phyloP scores from a whole-genome alignment of 441 rosid species.

The Hura crepitans region DNA sequence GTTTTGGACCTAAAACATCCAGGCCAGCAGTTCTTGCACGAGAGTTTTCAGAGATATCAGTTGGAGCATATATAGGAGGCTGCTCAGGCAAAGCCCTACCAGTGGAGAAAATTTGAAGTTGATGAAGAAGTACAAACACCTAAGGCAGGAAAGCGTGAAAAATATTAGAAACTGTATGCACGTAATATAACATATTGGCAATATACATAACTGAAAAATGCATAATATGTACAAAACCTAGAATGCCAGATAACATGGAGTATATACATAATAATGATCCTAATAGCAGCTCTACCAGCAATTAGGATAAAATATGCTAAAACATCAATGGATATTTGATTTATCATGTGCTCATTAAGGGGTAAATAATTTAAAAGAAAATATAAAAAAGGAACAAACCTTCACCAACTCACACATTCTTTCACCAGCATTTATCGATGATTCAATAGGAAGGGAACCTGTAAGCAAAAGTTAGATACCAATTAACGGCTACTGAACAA shows the following conservation, averaged over 20 bases:
- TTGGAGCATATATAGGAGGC: slow-evolving; percentile 53
- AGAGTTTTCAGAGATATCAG: slow-evolving; percentile 44
- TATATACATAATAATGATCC: neutral
- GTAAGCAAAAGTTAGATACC: slow-evolving; percentile 20
- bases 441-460: slow-evolving; percentile 57
- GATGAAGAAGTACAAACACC: slow-evolving; percentile 92
- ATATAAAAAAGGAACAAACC: slow-evolving; percentile 44
- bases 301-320: neutral
- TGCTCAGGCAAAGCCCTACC: slow-evolving; percentile 78
- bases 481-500: slow-evolving; percentile 17
- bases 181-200: no score
- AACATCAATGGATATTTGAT: neutral
- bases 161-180: slow-evolving; percentile 13
- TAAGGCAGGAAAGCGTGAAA: slow-evolving; percentile 28
- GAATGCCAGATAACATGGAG: neutral
- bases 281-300: neutral
- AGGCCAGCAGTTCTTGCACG: slow-evolving; percentile 65
- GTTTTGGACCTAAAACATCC: slow-evolving; percentile 68
- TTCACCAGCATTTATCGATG: slow-evolving; percentile 73
- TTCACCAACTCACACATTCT: slow-evolving; percentile 77
- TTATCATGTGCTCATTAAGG: neutral
- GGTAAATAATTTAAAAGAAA: neutral
- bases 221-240: neutral
- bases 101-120: slow-evolving; percentile 71
- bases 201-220: no score